A percentile compares a stretch with the other conserved stretches of the same genome.
Conservation (phyloP, 75 land plant genomes). For the Picea glauca region DNA sequence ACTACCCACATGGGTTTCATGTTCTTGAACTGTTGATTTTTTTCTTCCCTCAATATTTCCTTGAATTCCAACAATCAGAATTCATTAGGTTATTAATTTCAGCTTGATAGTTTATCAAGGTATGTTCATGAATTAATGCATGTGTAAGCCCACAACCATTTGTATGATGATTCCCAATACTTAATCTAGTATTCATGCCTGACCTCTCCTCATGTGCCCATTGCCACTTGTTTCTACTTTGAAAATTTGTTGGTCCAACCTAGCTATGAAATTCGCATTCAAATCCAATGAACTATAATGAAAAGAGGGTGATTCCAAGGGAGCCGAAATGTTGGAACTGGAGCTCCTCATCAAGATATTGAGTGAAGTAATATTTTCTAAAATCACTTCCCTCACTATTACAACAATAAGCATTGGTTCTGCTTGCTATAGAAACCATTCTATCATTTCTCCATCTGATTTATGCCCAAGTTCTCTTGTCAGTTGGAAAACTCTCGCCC, state of each 20-base stretch:
- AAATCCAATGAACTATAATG: slow-evolving; percentile 17
- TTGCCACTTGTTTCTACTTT: slow-evolving; percentile 14
- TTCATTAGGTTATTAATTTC: background rate
- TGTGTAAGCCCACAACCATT: background rate
- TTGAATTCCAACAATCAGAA: background rate
- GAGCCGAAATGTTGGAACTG: slow-evolving; percentile 45
- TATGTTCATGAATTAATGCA: background rate
- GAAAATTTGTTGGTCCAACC: slow-evolving; percentile 18
- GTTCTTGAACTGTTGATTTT: background rate
- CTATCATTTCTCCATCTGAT: slow-evolving; percentile 87
- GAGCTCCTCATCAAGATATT: slow-evolving; percentile 75
- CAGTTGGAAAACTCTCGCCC: slow-evolving; percentile 84
- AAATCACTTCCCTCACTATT: slow-evolving; percentile 88
- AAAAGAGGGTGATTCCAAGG: slow-evolving; percentile 20
- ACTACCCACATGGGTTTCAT: slow-evolving; percentile 50
- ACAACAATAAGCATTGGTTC: slow-evolving; percentile 87
- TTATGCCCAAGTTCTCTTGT: slow-evolving; percentile 83
- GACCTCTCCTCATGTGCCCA: slow-evolving; percentile 5
- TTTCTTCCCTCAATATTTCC: background rate
- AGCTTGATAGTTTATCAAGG: background rate
- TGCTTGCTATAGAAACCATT: slow-evolving; percentile 86
- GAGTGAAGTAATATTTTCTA: slow-evolving; percentile 67
- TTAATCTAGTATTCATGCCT: background rate
- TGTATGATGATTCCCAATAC: background rate
- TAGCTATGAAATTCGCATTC: slow-evolving; percentile 15